These are phyloP conservation scores for Haplographium delicatum DNA, from an alignment of 495 filamentous ascomycete species.

Conservation along the genomic window DNA sequence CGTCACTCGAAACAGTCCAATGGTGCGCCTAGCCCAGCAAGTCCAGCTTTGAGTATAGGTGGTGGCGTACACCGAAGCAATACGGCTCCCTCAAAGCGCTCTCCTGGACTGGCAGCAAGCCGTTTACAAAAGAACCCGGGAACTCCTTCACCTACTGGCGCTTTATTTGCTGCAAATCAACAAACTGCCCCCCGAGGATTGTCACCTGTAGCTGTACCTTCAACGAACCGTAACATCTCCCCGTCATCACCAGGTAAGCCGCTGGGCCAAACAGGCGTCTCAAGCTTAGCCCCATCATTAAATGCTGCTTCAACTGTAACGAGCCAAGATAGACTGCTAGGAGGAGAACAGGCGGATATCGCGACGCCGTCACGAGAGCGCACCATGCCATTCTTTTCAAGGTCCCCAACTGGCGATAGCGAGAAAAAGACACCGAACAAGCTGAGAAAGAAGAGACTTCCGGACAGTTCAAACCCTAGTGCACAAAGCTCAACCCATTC, in stretches of 20 bases:
- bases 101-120: conserved; percentile 58
- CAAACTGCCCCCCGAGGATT: conserved; percentile 36
- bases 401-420: conserved; percentile 53
- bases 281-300: conserved; percentile 19
- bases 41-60: conserved; percentile 47
- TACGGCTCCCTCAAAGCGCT: conserved; percentile 90
- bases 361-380: conserved; percentile 66
- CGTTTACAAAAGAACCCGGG: conserved; percentile 23
- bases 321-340: conserved; percentile 44
- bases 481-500: conserved; percentile 83
- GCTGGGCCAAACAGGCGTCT: conserved; percentile 1
- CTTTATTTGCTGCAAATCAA: not conserved
- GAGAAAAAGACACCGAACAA: conserved; percentile 75
- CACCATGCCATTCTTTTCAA: conserved; percentile 63
- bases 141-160: conserved; percentile 19
- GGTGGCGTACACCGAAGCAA: conserved; percentile 84
- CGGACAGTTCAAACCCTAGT: conserved; percentile 68
- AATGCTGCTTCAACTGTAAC: conserved; percentile 30
- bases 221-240: conserved; percentile 5
- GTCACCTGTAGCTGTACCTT: conserved; percentile 10
- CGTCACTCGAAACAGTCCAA: conserved; percentile 69
- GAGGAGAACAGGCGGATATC: conserved; percentile 29
- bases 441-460: conserved; percentile 74
- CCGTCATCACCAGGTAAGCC: conserved; percentile 12
- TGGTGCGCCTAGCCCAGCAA: conserved; percentile 63